Evolutionary conservation across 1,139 yeast species (phyloP), one percentile per base, ranked within the genome.

Genomic region (Zygosaccharomyces sapae): DNA sequence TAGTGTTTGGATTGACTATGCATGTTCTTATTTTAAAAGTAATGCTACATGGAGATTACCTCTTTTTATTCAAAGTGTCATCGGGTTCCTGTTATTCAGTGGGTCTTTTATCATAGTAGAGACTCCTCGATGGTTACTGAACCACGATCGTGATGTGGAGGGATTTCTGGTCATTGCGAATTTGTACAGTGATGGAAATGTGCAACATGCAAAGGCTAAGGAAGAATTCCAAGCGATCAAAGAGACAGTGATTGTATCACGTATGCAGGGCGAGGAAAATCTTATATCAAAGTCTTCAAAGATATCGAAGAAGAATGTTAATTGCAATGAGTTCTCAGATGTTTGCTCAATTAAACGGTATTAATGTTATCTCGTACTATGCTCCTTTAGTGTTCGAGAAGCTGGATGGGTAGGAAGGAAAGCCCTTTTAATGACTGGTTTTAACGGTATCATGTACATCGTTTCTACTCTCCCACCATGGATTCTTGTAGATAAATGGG

Each of bases 331-430:
- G 89, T 31, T 83, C 96, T 1, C 94, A 86, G 62, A 80, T 88
- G 71, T 87, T 89, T 74, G 96, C 96, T 2, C 97, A 89, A 67
- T 72, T 89, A 63, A 86, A 88, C 62, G 97, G 97, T 59, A 90
- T 89, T 66, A 89, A 89, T 62, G 90, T 90, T 51, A 87, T 90
- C 46, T 83, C 94, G 1, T 90, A 89, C 70, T 89, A 89, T 68
- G 96, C 96, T 1, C 96, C 97, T 1, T 73, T 89, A 69, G 94
- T 89, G 40, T 89, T 89, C 67, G 96, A 88, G 66, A 86, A 60
- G 96, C 96, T 2, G 97, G 97, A 22, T 89, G 96, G 96, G 69
- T 77, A 10, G 97, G 96, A 20, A 73, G 95, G 53, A 79, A 80
- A 57, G 96, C 97, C 2, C 80, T 89, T 52, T 75, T 88, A 52